Base-by-base conservation (phyloP, 345 rosid species). In the Zanthoxylum bungeanum region DNA sequence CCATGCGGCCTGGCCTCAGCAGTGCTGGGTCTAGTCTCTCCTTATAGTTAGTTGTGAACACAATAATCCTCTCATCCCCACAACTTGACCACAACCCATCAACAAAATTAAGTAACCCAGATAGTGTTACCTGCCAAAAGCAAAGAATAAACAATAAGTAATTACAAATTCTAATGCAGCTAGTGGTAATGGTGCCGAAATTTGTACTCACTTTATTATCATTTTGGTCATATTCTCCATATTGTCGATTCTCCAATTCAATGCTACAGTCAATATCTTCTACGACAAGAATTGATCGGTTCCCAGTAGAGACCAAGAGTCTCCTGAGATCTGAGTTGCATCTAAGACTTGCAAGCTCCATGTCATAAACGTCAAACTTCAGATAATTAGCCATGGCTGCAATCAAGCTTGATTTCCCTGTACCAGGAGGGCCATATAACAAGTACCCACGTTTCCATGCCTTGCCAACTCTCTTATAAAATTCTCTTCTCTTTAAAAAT, bases 311-410 rank as follows among this genome's bases (percentile, higher is more conserved):
- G 4, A 69, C 12, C 7, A 73, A 51, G n/a, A 64, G 19, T 19
- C 53, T 14, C 33, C 64, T 69, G 33, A 78, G 68, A 0, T 73
- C 60, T 19, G 74, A 64, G 39, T 74, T 66, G 9, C 63, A 28
- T 2, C 2, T 17, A 3, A 70, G 40, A 31, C 28, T 40, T 0
- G 47, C 46, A 19, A 78, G 75, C 42, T 70, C 77, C 62, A 78
- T 11, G 39, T 74, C 71, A 70, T 71, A 76, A 7, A 79, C 7
- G 52, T 79, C 77, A 51, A 72, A 79, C 56, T 72, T 72, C 49
- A 72, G 71, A n/a, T 62, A 57, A 51, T 77, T 77, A 27, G 77
- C 74, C 66, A 77, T 77, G 49, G 80, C 74, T n/a, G 77, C 80
- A 36, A 77, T 63, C 80, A 77, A 55, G 36, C 77, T 73, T 3